A percentile compares a stretch with the other conserved stretches of the same genome.
These are phyloP conservation scores for Hamigera avellanea DNA, from an alignment of 495 filamentous ascomycete genomes.

Conservation along the genomic window DNA sequence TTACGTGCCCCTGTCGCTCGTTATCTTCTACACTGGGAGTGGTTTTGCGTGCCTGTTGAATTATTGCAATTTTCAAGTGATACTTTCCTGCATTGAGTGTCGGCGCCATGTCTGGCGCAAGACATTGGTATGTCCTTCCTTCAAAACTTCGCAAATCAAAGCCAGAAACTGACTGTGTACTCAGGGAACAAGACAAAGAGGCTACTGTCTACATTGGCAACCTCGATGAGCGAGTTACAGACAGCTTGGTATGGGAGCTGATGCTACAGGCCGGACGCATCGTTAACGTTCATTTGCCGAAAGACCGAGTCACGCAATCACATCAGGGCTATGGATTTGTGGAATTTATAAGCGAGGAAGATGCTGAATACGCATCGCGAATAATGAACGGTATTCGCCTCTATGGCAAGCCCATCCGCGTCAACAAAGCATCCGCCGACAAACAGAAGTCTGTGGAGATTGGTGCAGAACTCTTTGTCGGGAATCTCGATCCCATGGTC, in stretches of 20 bases:
- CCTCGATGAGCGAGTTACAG: constrained; percentile 88
- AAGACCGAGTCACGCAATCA: constrained; percentile 89
- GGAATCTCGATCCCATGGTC: constrained; percentile 89
- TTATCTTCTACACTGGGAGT: too few species aligned
- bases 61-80: not conserved
- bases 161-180: not conserved
- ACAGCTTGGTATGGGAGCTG: constrained; percentile 88
- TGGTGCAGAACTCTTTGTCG: constrained; percentile 93
- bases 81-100: constrained; percentile 1
- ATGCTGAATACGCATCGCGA: constrained; percentile 92
- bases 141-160: not conserved
- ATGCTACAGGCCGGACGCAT: constrained; percentile 96
- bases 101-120: constrained; percentile 53
- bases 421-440: constrained; percentile 94
- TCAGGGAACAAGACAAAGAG: constrained; percentile 97
- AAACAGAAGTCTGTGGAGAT: constrained; percentile 95
- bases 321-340: constrained; percentile 99
- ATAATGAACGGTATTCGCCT: constrained; percentile 94
- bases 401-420: constrained; percentile 88
- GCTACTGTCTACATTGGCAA: constrained; percentile 97
- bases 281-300: constrained; percentile 93
- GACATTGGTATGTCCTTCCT: constrained; percentile 82
- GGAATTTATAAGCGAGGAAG: constrained; percentile 90
- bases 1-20: too few species aligned
- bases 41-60: too few species aligned